Evolutionary conservation across 1,284 basidiomycete species (phyloP).

Genomic region (Mycena sp.): DNA sequence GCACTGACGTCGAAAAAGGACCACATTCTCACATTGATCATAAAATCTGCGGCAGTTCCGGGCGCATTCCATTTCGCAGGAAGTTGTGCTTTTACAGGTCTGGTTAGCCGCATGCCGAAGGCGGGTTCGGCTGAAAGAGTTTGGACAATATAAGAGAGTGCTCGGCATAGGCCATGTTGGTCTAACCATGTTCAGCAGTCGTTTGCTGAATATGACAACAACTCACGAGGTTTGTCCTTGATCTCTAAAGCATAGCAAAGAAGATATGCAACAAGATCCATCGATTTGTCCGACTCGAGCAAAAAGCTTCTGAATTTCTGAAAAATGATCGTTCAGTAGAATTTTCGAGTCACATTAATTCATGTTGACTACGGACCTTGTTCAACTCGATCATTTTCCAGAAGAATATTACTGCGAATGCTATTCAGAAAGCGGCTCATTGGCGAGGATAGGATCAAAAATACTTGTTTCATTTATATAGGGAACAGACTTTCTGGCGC

Average conservation of each 20-base stretch:
- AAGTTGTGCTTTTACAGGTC: constrained; percentile 68
- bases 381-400: constrained; percentile 94
- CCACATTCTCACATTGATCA: constrained; percentile 76
- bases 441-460: not conserved
- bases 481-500: constrained; percentile 81
- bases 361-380: constrained; percentile 61
- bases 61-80: constrained; percentile 79
- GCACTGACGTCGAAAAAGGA: constrained; percentile 11
- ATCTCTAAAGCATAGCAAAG: constrained; percentile 84
- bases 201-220: constrained; percentile 20
- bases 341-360: constrained; percentile 15
- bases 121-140: constrained; percentile 85
- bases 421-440: not conserved
- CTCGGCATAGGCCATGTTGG: constrained; percentile 90
- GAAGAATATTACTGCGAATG: constrained; percentile 75
- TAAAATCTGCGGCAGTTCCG: constrained; percentile 86
- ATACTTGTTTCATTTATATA: constrained; percentile 80
- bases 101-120: constrained; percentile 77
- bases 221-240: constrained; percentile 89
- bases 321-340: not conserved
- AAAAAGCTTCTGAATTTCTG: constrained; percentile 91
- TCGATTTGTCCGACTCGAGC: constrained; percentile 80
- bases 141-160: constrained; percentile 92
- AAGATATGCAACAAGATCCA: constrained; percentile 81
- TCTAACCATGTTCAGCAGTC: constrained; percentile 54